A percentile compares a stretch with the other conserved stretches of the same genome.
Conservation (phyloP, 805 yeast genomes). For the Metschnikowia santaceciliae region DNA sequence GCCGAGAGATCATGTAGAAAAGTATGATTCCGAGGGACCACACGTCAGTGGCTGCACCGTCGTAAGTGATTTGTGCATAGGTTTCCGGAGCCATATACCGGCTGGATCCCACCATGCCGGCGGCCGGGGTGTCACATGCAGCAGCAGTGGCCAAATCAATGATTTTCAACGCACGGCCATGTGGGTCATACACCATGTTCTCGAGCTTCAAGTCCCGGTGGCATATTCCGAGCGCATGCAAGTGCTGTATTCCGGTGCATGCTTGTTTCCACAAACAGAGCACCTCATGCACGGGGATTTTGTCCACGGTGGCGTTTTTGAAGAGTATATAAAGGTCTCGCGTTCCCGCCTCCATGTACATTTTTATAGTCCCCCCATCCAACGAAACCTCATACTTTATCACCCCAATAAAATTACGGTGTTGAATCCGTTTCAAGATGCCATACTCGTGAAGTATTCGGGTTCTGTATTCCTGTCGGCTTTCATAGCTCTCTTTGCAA, state of each 20-base stretch:
- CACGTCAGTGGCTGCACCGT: slow-evolving; percentile 40
- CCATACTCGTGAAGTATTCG: slow-evolving; percentile 38
- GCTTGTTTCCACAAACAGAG: slow-evolving; percentile 42
- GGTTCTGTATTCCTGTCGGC: slow-evolving; percentile 33
- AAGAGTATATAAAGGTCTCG: slow-evolving; percentile 17
- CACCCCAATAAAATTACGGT: slow-evolving; percentile 34
- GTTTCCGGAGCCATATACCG: slow-evolving; percentile 48
- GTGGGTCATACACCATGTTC: slow-evolving; percentile 36
- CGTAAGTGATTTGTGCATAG: slow-evolving; percentile 31
- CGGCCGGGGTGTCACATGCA: slow-evolving; percentile 14
- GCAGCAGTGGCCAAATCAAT: slow-evolving; percentile 42
- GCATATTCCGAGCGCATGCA: slow-evolving; percentile 37
- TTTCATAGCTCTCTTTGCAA: slow-evolving; percentile 36
- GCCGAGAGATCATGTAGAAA: slow-evolving; percentile 24
- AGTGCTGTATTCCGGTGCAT: slow-evolving; percentile 31
- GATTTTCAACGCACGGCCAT: slow-evolving; percentile 32
- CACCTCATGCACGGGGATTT: slow-evolving; percentile 10
- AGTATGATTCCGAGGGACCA: slow-evolving; percentile 51
- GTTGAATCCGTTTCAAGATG: slow-evolving; percentile 24
- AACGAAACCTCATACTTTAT: slow-evolving; percentile 26
- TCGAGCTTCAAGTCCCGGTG: slow-evolving; percentile 52
- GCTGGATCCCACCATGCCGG: slow-evolving; percentile 49
- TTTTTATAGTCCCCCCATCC: slow-evolving; percentile 19
- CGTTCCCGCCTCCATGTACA: slow-evolving; percentile 34
- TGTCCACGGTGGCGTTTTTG: slow-evolving; percentile 1